A percentile compares a stretch with the other conserved stretches of the same genome.
Conservation (phyloP, 2,329 filamentous ascomycete genomes). For the Paramyrothecium roridum region DNA sequence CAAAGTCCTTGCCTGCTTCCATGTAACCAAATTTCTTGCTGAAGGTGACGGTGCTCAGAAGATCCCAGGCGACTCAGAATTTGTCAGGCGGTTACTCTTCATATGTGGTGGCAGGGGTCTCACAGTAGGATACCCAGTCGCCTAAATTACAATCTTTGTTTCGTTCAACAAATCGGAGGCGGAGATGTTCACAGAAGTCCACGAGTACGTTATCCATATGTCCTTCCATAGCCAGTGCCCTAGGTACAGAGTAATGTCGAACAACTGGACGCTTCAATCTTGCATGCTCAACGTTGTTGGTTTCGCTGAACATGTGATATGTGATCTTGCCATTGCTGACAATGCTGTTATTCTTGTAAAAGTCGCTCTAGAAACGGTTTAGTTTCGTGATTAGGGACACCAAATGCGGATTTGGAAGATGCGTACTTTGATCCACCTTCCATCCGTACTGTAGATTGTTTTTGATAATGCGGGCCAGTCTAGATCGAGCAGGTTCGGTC, state of each 20-base stretch:
- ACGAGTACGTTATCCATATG: conserved; percentile 25
- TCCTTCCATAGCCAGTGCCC: conserved; percentile 16
- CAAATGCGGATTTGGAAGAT: conserved; percentile 1
- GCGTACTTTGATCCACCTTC: conserved; percentile 27
- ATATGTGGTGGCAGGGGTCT: conserved; percentile 5
- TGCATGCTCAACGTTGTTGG: conserved; percentile 15
- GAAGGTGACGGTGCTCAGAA: conserved; percentile 39
- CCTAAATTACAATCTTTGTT: conserved; percentile 30
- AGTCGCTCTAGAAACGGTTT: conserved; percentile 13
- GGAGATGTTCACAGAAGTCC: conserved; percentile 24
- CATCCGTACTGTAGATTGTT: conserved; percentile 29
- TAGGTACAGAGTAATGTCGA: conserved; percentile 20
- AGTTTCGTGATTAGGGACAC: neutral
- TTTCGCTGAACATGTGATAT: conserved; percentile 20
- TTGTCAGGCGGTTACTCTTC: neutral
- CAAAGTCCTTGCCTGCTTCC: conserved; percentile 30
- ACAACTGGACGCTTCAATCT: conserved; percentile 18
- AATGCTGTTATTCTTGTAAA: conserved; percentile 20
- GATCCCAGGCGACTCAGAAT: conserved; percentile 30
- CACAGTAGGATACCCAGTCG: conserved; percentile 38
- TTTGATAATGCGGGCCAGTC: conserved; percentile 32
- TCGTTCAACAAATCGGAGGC: conserved; percentile 25
- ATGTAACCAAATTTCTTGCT: conserved; percentile 38
- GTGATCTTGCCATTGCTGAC: conserved; percentile 21
- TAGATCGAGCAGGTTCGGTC: conserved; percentile 33